These are phyloP conservation scores for Sparassis latifolia DNA, from an alignment of 1,284 basidiomycete genomes.

Conservation along the genomic window DNA sequence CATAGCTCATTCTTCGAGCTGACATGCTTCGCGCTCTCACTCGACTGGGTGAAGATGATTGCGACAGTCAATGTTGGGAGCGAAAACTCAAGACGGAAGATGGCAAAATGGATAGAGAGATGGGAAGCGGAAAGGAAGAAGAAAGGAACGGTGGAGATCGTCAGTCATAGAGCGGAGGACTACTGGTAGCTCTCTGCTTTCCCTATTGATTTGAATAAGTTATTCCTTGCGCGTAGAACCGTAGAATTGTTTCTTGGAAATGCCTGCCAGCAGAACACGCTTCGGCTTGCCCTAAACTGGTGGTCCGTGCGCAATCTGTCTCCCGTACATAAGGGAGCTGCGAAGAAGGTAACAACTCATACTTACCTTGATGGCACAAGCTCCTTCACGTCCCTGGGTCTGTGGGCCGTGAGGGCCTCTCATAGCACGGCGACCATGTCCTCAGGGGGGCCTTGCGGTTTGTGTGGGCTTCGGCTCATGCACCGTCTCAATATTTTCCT, in stretches of 20 bases:
- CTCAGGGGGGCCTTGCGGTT: constrained; percentile 23
- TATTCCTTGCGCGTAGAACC: not conserved
- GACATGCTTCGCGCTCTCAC: constrained; percentile 87
- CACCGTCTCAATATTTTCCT: constrained; percentile 27
- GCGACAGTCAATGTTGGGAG: constrained; percentile 94
- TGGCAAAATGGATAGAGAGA: constrained; percentile 79
- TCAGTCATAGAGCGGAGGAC: constrained; percentile 55
- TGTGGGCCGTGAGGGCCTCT: constrained; percentile 14
- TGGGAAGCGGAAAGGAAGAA: constrained; percentile 82
- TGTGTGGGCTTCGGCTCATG: constrained; percentile 28
- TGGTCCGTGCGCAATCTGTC: constrained; percentile 18
- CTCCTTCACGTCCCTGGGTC: constrained; percentile 11
- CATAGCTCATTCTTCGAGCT: constrained; percentile 93
- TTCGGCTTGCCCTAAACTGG: constrained; percentile 5
- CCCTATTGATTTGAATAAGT: not conserved
- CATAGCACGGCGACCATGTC: constrained; percentile 26
- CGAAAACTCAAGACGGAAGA: constrained; percentile 72
- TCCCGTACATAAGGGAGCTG: constrained; percentile 8
- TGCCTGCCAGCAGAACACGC: not conserved
- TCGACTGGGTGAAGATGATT: constrained; percentile 82
- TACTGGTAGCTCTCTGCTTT: constrained; percentile 48
- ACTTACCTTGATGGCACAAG: constrained; percentile 19
- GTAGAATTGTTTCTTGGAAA: not conserved
- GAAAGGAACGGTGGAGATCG: constrained; percentile 40
- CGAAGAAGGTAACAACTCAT: constrained; percentile 7